Base-by-base conservation (phyloP, 2,329 filamentous ascomycete genomes). In the Curvularia sp. region DNA sequence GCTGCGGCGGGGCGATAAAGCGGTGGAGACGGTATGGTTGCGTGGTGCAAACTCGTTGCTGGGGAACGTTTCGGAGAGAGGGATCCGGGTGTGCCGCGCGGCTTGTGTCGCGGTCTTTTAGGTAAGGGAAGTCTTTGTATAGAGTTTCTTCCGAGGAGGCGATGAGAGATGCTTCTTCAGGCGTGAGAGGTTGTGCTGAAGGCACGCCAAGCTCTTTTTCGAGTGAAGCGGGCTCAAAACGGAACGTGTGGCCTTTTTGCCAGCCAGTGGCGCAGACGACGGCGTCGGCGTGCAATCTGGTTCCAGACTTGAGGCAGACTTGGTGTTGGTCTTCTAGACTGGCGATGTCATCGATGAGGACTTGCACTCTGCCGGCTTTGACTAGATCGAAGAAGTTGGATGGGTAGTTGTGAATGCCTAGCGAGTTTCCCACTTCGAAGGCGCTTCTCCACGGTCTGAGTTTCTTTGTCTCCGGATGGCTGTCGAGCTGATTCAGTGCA, bases 321-420 rank as follows among this genome's bases (percentile, higher is more conserved):
- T 75, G 77, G 18, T 77, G 69, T 8, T 56, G 38, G 2, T 77
- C 66, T 0, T 79, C 78, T 3, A 89, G 77, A 22, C 76, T 75
- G 2, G 76, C 72, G 5, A 90, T 79, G 47, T 88, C 84, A 31
- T 81, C 81, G 7, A 87, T 71, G 49, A 87, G 80, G 0, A 89
- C 76, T 18, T 79, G 78, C 33, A 89, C 82, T n/a, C 77, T 79
- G 3, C 84, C 84, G 5, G 79, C 70, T 44, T 78, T 79, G 10
- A 90, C 80, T 12, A 86, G 75, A 5, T 85, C 82, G 67, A 87
- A 85, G 66, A 89, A 82, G 62, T 85, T 79, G 3, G 78, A 81
- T 0, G 81, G 79, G 64, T 86, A 89, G 68, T 89, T 89, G 56
- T 87, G 78, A 30, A 89, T 88, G 47, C 84, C 84, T 31, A 89